Conservation (phyloP, 371 early-diverging fungal genomes). For the Saksenaea vasiformis region DNA sequence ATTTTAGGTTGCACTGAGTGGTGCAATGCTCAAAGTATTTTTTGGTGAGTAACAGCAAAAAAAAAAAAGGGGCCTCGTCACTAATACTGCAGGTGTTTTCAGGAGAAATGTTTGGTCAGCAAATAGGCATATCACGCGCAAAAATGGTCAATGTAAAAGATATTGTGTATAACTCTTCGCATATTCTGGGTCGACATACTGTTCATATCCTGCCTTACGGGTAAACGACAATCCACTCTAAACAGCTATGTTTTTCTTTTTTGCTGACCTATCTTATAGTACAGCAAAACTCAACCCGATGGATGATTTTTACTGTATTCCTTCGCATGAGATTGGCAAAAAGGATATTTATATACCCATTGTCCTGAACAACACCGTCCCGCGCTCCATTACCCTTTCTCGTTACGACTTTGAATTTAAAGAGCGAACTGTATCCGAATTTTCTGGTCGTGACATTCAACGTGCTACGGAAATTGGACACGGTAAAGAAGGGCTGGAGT, state of each 20-base stretch:
- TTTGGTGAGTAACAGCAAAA: constrained; percentile 9
- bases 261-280: constrained; percentile 19
- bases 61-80: background rate
- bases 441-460: constrained; percentile 34
- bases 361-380: constrained; percentile 50
- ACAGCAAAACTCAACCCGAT: constrained; percentile 50
- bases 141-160: constrained; percentile 44
- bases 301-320: constrained; percentile 45
- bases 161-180: constrained; percentile 40
- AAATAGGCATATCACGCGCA: constrained; percentile 41
- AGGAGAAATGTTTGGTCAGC: constrained; percentile 39
- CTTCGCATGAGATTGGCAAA: constrained; percentile 28
- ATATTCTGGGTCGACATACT: constrained; percentile 51
- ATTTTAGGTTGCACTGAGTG: constrained; percentile 11
- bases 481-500: constrained; percentile 37
- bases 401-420: constrained; percentile 46
- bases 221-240: constrained; percentile 18
- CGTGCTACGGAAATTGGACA: constrained; percentile 45
- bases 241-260: background rate
- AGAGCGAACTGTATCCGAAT: constrained; percentile 10
- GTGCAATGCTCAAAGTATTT: constrained; percentile 11
- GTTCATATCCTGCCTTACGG: constrained; percentile 54
- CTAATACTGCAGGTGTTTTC: background rate
- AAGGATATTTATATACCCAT: constrained; percentile 49
- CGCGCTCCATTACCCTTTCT: constrained; percentile 35